Evolutionary conservation across 2,329 filamentous ascomycete genomes (phyloP).

Genomic region (Fusarium napiforme): DNA sequence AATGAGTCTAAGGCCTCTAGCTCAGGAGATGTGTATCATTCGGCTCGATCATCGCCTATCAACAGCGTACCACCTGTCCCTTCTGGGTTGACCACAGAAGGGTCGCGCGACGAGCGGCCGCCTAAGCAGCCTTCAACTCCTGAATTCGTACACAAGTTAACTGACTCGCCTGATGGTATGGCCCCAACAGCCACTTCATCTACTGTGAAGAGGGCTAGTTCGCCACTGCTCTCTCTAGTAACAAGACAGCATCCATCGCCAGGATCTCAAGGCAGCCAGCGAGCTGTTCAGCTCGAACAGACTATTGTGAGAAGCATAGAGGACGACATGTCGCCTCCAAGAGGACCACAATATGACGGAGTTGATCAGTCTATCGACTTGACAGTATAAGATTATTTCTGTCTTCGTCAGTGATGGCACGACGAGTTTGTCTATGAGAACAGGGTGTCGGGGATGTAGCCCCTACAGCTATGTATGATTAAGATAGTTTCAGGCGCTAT

Average conservation of each 20-base stretch:
- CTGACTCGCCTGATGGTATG: conserved; percentile 19
- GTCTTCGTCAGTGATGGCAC: not conserved
- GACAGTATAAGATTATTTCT: not conserved
- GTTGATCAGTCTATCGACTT: conserved; percentile 45
- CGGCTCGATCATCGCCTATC: conserved; percentile 38
- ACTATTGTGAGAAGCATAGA: conserved; percentile 36
- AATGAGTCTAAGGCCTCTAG: conserved; percentile 32
- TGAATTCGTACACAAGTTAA: conserved; percentile 30
- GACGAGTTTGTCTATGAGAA: not conserved
- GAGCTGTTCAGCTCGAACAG: conserved; percentile 14
- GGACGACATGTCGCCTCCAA: conserved; percentile 7
- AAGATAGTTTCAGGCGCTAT: not conserved
- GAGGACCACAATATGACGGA: conserved; percentile 47
- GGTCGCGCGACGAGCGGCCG: not conserved
- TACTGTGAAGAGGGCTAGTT: conserved; percentile 22
- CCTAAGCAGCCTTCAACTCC: conserved; percentile 1
- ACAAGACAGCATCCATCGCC: not conserved
- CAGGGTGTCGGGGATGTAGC: not conserved
- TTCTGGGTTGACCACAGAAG: conserved; percentile 23
- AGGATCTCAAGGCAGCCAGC: not conserved
- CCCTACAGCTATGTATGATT: not conserved
- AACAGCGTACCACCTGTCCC: conserved; percentile 14
- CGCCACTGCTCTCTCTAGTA: conserved; percentile 14
- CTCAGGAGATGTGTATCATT: conserved; percentile 34
- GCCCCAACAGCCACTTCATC: not conserved